Evolutionary conservation across 495 filamentous ascomycete genomes (phyloP).

Genomic region (Achaetomiella virescens): DNA sequence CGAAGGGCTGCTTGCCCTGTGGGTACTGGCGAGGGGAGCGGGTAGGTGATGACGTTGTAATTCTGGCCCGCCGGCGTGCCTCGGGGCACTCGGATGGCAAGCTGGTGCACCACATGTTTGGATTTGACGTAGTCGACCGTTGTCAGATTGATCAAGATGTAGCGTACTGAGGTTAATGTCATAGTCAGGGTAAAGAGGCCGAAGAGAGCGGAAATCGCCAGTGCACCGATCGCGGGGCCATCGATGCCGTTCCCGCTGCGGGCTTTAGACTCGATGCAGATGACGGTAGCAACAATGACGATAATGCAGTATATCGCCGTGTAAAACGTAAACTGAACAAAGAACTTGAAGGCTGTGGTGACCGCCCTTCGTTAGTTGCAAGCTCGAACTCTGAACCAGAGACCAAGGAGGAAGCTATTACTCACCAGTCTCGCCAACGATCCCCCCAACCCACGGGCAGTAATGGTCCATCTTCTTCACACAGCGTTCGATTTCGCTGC

Average conservation of each 20-base stretch:
- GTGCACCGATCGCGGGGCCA: slow-evolving; percentile 30
- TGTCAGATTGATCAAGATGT: slow-evolving; percentile 64
- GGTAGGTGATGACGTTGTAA: slow-evolving; percentile 38
- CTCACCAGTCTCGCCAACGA: slow-evolving; percentile 68
- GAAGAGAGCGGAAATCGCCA: slow-evolving; percentile 56
- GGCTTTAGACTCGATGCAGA: slow-evolving; percentile 25
- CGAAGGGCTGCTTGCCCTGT: slow-evolving; percentile 10
- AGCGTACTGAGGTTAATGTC: slow-evolving; percentile 61
- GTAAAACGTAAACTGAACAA: slow-evolving; percentile 77
- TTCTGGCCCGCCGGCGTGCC: slow-evolving; percentile 37
- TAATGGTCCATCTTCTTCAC: slow-evolving; percentile 89
- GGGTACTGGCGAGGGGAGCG: slow-evolving; percentile 24
- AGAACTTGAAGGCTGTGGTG: slow-evolving; percentile 68
- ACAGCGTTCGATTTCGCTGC: slow-evolving; percentile 71
- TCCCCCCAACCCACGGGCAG: slow-evolving; percentile 91
- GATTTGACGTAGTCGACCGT: slow-evolving; percentile 72
- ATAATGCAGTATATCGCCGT: slow-evolving; percentile 60
- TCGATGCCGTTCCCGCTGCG: slow-evolving; percentile 26
- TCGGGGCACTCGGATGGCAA: slow-evolving; percentile 68
- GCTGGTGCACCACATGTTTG: slow-evolving; percentile 55
- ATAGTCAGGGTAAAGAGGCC: slow-evolving; percentile 69
- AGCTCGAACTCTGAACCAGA: neutral
- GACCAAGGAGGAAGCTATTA: neutral
- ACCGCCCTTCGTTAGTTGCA: slow-evolving; percentile 5
- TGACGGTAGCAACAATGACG: slow-evolving; percentile 45